phyloP scores from a whole-genome alignment of 495 filamentous ascomycete species.

The Hypomontagnella submonticulosa region DNA sequence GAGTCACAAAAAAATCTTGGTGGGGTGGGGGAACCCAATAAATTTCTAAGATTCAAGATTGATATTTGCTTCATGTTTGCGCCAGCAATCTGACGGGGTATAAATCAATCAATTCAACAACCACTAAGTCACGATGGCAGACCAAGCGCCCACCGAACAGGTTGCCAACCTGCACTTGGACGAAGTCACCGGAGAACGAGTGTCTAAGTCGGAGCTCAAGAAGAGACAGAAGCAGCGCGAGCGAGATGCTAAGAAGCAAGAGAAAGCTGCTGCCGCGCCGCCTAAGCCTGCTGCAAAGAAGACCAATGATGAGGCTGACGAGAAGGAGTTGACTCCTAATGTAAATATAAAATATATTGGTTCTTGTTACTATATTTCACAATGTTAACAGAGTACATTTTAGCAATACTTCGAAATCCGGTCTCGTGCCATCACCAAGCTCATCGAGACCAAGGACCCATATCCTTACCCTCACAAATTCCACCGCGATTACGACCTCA shows the following conservation, averaged over 20 bases:
- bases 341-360: slow-evolving; percentile 31
- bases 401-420: slow-evolving; percentile 99
- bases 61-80: too few species aligned
- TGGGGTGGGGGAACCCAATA: slow-evolving; percentile 4
- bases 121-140: slow-evolving; percentile 26
- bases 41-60: not conserved
- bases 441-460: slow-evolving; percentile 80
- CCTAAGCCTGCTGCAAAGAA: slow-evolving; percentile 70
- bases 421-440: slow-evolving; percentile 82
- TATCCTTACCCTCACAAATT: slow-evolving; percentile 99
- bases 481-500: slow-evolving; percentile 80
- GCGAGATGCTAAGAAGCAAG: slow-evolving; percentile 85
- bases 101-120: not conserved
- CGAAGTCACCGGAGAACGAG: slow-evolving; percentile 84
- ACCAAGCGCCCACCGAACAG: slow-evolving; percentile 55
- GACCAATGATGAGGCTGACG: slow-evolving; percentile 76
- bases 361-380: slow-evolving; percentile 56
- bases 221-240: slow-evolving; percentile 92
- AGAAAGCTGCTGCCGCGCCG: slow-evolving; percentile 81
- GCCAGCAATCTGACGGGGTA: too few species aligned
- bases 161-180: slow-evolving; percentile 82
- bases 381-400: slow-evolving; percentile 17
- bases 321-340: slow-evolving; percentile 90
- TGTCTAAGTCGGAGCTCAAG: slow-evolving; percentile 92
- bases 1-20: slow-evolving; percentile 25